Evolutionary conservation across 148 eudicot genomes (phyloP).

Genomic region (Drosera capensis): DNA sequence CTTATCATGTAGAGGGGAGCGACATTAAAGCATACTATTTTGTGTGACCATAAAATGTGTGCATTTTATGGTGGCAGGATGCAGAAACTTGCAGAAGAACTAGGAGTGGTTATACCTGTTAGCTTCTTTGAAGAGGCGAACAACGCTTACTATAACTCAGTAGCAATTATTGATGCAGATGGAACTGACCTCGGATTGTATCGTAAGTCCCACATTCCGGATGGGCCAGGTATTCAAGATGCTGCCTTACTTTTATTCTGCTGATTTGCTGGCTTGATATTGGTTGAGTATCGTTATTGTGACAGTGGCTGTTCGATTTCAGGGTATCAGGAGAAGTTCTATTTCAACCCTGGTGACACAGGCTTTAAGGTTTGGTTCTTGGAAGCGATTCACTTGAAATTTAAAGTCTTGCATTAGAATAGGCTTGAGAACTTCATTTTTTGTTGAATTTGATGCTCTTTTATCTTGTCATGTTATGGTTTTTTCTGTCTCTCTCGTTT

Average conservation of each 20-base stretch:
- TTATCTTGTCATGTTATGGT: too few relatives aligned
- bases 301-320: constrained; percentile 3
- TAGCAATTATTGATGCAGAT: constrained; percentile 93
- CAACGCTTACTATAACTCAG: constrained; percentile 86
- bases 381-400: constrained; percentile 1
- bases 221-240: constrained; percentile 68
- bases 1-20: background rate
- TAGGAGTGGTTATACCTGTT: constrained; percentile 92
- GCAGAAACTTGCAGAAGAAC: constrained; percentile 85
- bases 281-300: too few relatives aligned
- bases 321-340: constrained; percentile 97
- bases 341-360: constrained; percentile 91
- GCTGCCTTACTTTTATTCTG: background rate
- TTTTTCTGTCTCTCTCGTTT: background rate
- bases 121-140: constrained; percentile 99
- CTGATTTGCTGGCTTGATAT: background rate
- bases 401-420: background rate
- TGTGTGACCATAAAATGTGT: background rate
- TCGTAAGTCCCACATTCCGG: constrained; percentile 93
- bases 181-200: constrained; percentile 90
- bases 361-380: constrained; percentile 67
- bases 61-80: constrained; percentile 31
- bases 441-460: too few relatives aligned
- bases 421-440: too few relatives aligned
- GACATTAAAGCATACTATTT: background rate